phyloP scores from a whole-genome alignment of 352 stramenopile species.

The Hyphochytrium catenoides region DNA sequence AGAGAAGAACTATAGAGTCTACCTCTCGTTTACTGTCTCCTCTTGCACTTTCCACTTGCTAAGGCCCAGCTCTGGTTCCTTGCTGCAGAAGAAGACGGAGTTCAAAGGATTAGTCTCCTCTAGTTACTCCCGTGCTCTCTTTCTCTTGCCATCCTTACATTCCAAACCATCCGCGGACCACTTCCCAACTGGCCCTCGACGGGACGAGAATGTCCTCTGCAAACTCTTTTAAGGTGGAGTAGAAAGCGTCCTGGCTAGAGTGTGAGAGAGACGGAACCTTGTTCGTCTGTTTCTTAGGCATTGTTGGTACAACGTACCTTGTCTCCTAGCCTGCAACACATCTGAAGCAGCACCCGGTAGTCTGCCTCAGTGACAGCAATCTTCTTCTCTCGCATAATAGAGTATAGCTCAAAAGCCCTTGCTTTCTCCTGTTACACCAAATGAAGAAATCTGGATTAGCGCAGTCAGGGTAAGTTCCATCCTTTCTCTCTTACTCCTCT shows the following conservation, averaged over 20 bases:
- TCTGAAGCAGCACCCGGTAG: slow-evolving; percentile 26
- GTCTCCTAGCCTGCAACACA: slow-evolving; percentile 16
- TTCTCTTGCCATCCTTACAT: slow-evolving; percentile 14
- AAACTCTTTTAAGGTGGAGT: slow-evolving; percentile 24
- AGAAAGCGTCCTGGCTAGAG: slow-evolving; percentile 25
- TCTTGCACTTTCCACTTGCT: slow-evolving; percentile 25
- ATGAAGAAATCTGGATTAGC: too few species aligned
- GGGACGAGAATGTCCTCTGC: slow-evolving; percentile 29
- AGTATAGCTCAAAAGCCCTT: slow-evolving; percentile 26
- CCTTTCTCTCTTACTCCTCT: too few species aligned
- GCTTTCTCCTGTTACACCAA: slow-evolving; percentile 21
- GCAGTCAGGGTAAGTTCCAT: too few species aligned
- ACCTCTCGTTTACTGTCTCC: slow-evolving; percentile 21
- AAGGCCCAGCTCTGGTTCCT: slow-evolving; percentile 26
- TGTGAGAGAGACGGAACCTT: too few species aligned
- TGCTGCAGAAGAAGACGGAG: slow-evolving; percentile 12
- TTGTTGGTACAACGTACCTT: too few species aligned
- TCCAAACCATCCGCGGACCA: slow-evolving; percentile 38
- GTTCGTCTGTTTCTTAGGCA: too few species aligned
- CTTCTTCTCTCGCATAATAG: slow-evolving; percentile 16
- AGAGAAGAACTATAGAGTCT: too few species aligned
- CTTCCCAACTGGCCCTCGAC: slow-evolving; percentile 18
- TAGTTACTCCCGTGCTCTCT: background rate
- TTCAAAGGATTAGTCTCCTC: background rate
- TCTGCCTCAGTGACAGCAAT: slow-evolving; percentile 34